Base-by-base conservation (phyloP, 2,329 filamentous ascomycete genomes). In the Paraphaeosphaeria minitans region DNA sequence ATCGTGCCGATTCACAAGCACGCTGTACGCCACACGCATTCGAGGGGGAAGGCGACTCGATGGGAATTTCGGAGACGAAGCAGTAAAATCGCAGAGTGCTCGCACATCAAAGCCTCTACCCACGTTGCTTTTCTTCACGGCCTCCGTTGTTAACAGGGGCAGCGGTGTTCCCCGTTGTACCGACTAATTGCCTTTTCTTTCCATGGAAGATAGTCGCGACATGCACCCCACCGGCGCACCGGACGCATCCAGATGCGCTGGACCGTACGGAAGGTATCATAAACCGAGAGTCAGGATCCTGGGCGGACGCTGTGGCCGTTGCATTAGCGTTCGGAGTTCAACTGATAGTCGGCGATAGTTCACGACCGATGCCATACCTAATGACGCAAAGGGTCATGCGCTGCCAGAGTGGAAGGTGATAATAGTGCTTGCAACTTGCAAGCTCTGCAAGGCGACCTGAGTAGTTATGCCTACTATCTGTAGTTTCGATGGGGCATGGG, bases 241-340 rank as follows among this genome's bases (percentile, higher is more conserved):
- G 47, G 33, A 35, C 29, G 19, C 31, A 37, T 13, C n/a, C 13
- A 37, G n/a, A n/a, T 50, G 21, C 19, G 16, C 29, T 14, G 5
- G 31, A 39, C 47, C 8, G 29, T 31, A 31, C 24, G 13, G 47
- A 22, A 21, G 33, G 4, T 21, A n/a, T 37, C 13, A 24, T 19
- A 13, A n/a, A 21, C 21, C 47, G 37, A 50, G 49, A 51, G 24
- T 39, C 27, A 43, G 50, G 50, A 53, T 42, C 49, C 49, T 52
- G 37, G 35, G 13, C 19, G 16, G 10, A 22, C 14, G 12, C 47
- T 50, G 49, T 22, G 24, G 9, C 22, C 41, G 37, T 8, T 53
- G 50, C 50, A 45, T 53, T 53, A 45, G 50, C 50, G 50, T 22
- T 29, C 50, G 50, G 50, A 53, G 50, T 53, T 53, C 50, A 24